Evolutionary conservation across 2,329 filamentous ascomycete genomes (phyloP), one percentile per base, ranked within the genome.

Genomic region (Uncinocarpus reesii): DNA sequence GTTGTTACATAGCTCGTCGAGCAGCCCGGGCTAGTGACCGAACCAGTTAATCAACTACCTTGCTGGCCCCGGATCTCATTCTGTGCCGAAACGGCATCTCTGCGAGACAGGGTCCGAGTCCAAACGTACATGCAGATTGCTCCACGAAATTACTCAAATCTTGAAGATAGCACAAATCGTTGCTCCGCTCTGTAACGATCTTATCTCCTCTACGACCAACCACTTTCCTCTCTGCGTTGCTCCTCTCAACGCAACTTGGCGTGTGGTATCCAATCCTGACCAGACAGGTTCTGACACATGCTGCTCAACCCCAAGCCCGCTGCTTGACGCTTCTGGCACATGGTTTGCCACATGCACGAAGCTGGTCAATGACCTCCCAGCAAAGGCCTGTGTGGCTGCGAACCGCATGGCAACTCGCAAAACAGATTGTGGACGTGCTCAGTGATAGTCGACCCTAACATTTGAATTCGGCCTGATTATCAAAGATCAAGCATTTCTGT

Each of bases 271-370:
- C 10, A 40, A 18, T 37, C 43, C n/a, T 11, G 31, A 36, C 10
- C 24, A 35, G n/a, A 35, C 42, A 21, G n/a, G 42, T 36, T n/a
- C n/a, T 42, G 40, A 32, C 40, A 32, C 16, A n/a, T 42, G 40
- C n/a, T 21, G 28, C 11, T 32, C 40, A 42, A 32, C 40, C 40
- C 16, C 16, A 32, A 11, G 32, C 32, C 32, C 29, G 29, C 13
- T 11, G 16, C 7, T 42, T 21, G n/a, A 42, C 32, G 26, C 26
- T 20, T 28, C 24, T 2, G 40, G 32, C 40, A 42, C 40, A 42
- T 42, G 40, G 40, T 42, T 32, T 16, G 40, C 38, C 24, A 41
- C n/a, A n/a, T n/a, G n/a, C n/a, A n/a, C n/a, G n/a, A n/a, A n/a
- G n/a, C n/a, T n/a, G n/a, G n/a, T 37, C 35, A 4, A n/a, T 4